phyloP scores from a whole-genome alignment of 495 filamentous ascomycete species.

The Aspergillus sclerotioniger region DNA sequence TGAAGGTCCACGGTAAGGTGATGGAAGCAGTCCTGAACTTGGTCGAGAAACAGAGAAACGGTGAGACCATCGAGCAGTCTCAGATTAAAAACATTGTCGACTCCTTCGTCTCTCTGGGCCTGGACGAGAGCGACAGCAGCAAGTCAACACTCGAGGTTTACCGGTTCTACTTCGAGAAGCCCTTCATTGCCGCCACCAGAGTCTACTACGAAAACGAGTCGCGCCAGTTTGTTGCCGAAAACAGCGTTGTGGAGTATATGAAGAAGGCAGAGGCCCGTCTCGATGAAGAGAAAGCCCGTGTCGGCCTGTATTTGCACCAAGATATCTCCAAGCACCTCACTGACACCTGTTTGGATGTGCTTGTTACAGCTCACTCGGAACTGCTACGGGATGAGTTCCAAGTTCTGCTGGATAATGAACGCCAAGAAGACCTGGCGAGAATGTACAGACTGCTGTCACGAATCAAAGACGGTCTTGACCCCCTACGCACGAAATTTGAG shows the following conservation, averaged over 20 bases:
- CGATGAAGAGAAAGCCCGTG: conserved; percentile 90
- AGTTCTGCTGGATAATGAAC: conserved; percentile 88
- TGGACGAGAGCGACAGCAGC: conserved; percentile 88
- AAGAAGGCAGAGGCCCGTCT: conserved; percentile 96
- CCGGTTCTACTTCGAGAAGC: conserved; percentile 83
- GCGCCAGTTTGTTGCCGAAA: conserved; percentile 90
- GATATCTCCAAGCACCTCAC: conserved; percentile 84
- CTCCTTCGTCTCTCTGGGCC: conserved; percentile 90
- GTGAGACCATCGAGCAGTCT: conserved; percentile 94
- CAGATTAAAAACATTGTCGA: conserved; percentile 98
- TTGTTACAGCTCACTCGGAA: conserved; percentile 82
- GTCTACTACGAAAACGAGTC: conserved; percentile 90
- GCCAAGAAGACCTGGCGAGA: conserved; percentile 88
- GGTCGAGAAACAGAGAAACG: conserved; percentile 96
- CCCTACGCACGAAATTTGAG: conserved; percentile 84
- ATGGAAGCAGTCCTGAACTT: conserved; percentile 94
- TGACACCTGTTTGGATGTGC: conserved; percentile 80
- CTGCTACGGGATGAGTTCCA: conserved; percentile 95
- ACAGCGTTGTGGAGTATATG: conserved; percentile 99
- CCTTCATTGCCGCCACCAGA: conserved; percentile 83
- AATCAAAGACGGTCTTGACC: conserved; percentile 90
- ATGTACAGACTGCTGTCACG: conserved; percentile 94
- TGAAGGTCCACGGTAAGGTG: conserved; percentile 75
- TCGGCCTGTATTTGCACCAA: conserved; percentile 83
- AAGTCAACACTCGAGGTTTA: conserved; percentile 97